These are phyloP conservation scores for Cladosporium austrohemisphaericum DNA, from an alignment of 2,329 filamentous ascomycete species.

Conservation along the genomic window DNA sequence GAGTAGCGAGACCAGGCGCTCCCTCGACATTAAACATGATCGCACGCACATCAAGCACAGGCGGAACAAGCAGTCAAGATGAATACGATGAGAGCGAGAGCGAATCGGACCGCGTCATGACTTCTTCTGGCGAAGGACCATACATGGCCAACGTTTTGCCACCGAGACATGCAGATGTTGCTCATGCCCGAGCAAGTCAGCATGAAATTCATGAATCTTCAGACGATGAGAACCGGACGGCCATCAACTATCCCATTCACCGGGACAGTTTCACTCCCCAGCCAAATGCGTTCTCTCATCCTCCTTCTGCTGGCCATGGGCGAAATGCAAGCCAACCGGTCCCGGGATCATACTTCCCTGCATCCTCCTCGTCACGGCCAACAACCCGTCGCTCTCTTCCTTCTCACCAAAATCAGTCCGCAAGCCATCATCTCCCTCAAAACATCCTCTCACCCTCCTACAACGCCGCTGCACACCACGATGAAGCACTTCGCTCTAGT, in stretches of 20 bases:
- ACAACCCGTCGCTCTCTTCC: constrained; percentile 16
- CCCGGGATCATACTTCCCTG: constrained; percentile 43
- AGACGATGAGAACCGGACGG: constrained; percentile 77
- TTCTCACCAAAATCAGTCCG: neutral
- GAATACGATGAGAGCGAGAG: constrained; percentile 93
- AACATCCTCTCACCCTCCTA: constrained; percentile 71
- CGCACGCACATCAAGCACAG: constrained; percentile 43
- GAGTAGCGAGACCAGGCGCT: constrained; percentile 41
- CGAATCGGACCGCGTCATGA: constrained; percentile 72
- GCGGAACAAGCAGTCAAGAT: constrained; percentile 72
- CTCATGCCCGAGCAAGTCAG: constrained; percentile 25
- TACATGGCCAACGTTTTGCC: constrained; percentile 19
- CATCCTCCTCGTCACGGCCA: constrained; percentile 19
- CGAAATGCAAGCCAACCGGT: constrained; percentile 49
- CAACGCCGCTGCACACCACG: constrained; percentile 71
- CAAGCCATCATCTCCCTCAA: constrained; percentile 51
- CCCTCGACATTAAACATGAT: constrained; percentile 40
- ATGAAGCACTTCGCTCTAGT: constrained; percentile 85
- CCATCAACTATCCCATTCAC: constrained; percentile 62
- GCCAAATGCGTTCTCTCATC: constrained; percentile 88
- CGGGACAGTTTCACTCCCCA: constrained; percentile 71
- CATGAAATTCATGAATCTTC: constrained; percentile 23
- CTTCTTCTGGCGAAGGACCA: constrained; percentile 59
- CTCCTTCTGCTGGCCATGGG: constrained; percentile 54
- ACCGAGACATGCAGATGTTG: neutral